Conservation (phyloP, 78 protist genomes). For the Anaeramoeba ignava region DNA sequence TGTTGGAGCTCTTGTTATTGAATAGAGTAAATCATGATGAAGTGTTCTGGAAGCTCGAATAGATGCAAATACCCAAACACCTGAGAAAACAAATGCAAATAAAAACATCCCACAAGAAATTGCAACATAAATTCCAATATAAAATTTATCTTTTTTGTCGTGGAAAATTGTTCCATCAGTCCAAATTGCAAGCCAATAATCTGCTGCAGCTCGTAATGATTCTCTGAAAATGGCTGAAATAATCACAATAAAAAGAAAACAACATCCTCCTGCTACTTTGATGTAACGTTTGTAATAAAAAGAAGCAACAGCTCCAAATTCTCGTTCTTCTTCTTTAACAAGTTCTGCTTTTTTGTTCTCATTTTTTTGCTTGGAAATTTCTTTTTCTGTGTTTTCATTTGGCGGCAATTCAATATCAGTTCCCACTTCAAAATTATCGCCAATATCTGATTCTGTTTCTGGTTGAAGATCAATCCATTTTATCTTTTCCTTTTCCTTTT, state of each 20-base stretch:
- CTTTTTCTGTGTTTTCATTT: neutral
- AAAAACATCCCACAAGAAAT: no score
- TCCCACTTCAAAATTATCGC: neutral
- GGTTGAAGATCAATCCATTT: neutral
- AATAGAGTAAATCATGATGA: conserved; percentile 17
- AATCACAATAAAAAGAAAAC: neutral
- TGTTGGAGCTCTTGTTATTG: conserved; percentile 12
- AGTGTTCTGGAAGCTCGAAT: conserved; percentile 32
- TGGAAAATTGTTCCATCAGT: neutral
- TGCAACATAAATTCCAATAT: conserved; percentile 16
- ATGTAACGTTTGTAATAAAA: neutral
- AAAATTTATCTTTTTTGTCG: neutral
- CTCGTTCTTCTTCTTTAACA: neutral
- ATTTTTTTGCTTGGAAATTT: neutral
- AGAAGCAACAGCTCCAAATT: neutral
- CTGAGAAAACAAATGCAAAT: no score
- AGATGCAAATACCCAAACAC: no score
- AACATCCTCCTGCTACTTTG: neutral
- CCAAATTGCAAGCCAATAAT: neutral
- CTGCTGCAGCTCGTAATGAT: neutral
- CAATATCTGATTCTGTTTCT: neutral
- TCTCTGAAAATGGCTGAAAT: neutral
- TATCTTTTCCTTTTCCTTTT: neutral
- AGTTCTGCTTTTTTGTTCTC: neutral
- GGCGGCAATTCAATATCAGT: neutral